Evolutionary conservation across 1,284 basidiomycete genomes (phyloP), one percentile per base, ranked within the genome.

Genomic region (Sphaerobolus stellatus): DNA sequence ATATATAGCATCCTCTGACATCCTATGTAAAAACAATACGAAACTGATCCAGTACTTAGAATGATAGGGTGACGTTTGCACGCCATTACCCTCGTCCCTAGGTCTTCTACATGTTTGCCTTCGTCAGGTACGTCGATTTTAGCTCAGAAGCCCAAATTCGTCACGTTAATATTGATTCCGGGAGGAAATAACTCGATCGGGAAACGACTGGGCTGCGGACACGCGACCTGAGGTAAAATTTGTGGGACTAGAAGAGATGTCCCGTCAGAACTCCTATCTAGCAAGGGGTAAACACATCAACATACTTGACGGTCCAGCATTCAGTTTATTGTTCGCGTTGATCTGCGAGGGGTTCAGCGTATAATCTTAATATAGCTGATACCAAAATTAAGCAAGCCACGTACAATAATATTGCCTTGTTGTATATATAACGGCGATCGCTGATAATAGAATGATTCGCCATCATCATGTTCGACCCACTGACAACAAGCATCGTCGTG

Each of bases 401-500:
- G 34, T 27, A 57, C 56, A 24, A 58, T 22, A 24, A 56, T 56
- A 18, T 52, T 44, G 25, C 57, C 57, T 36, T 58, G 60, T 22
- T 51, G 40, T 20, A 52, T 48, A 52, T 59, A 60, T 20, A 56
- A 40, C 9, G 38, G 31, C 38, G 3, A 34, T 28, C 50, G 56
- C 47, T 57, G 50, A 27, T 57, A 56, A 24, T 51, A 59, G 28
- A 60, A 57, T 3, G 54, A 61, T 11, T 50, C 48, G 13, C 59
- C 59, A 34, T 61, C 59, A 36, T 57, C 50, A 51, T 66, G 62
- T 27, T 62, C 58, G 24, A 64, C 60, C 38, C 56, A 68, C 24
- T 57, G n/a, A 47, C 62, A 64, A 50, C 62, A 64, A 8, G 56
- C 47, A 46, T 62, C 64, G 36, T 66, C 65, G 50, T 65, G 61